These are phyloP conservation scores for Starmerella tilneyi DNA, from an alignment of 805 yeast genomes.

Conservation along the genomic window DNA sequence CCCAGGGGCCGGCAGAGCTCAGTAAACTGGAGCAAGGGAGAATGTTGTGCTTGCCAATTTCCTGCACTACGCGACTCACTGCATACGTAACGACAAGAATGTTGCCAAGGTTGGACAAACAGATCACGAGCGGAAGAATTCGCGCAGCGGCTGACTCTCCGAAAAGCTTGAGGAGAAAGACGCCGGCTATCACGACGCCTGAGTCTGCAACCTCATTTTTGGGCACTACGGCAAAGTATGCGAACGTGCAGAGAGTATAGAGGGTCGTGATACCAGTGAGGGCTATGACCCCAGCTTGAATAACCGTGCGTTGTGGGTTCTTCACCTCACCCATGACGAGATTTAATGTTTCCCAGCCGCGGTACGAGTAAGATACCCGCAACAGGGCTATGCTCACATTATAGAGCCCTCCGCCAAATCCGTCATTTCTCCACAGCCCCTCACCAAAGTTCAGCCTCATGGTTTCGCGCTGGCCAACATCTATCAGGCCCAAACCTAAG, in stretches of 20 bases:
- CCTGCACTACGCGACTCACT: constrained; percentile 49
- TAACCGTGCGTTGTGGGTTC: constrained; percentile 47
- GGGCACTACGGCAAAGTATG: constrained; percentile 47
- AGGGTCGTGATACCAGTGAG: constrained; percentile 43
- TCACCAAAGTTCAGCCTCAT: constrained; percentile 32
- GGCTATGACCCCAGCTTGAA: constrained; percentile 53
- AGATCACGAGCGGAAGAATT: constrained; percentile 47
- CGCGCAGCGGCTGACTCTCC: constrained; percentile 44
- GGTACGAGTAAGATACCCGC: constrained; percentile 52
- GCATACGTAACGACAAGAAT: constrained; percentile 56
- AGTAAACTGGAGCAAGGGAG: constrained; percentile 44
- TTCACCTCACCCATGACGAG: constrained; percentile 50
- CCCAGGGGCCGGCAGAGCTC: constrained; percentile 34
- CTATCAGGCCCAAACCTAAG: constrained; percentile 25
- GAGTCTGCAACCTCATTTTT: constrained; percentile 37
- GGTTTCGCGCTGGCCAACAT: constrained; percentile 29
- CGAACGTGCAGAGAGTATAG: constrained; percentile 47
- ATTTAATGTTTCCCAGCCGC: constrained; percentile 65
- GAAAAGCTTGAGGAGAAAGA: constrained; percentile 47
- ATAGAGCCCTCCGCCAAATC: constrained; percentile 39
- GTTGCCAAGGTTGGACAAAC: constrained; percentile 54
- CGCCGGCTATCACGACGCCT: constrained; percentile 56
- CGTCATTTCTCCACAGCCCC: constrained; percentile 35
- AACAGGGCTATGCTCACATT: constrained; percentile 47
- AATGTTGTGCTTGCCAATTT: constrained; percentile 41